These are phyloP conservation scores for Trichomonascaceae sp. DNA, from an alignment of 1,139 yeast genomes.

Conservation along the genomic window DNA sequence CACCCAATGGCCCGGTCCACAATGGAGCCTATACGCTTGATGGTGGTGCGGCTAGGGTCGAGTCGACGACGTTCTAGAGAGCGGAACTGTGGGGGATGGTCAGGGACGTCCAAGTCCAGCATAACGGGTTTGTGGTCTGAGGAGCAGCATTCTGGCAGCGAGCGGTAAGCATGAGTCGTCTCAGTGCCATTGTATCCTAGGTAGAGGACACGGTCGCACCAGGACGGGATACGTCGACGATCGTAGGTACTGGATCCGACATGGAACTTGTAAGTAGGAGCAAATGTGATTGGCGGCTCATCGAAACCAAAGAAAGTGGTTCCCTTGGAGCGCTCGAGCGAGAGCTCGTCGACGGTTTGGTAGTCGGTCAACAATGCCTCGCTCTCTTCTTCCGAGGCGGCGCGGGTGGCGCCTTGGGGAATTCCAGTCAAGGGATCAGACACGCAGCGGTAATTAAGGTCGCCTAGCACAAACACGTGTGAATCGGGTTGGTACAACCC, in stretches of 20 bases:
- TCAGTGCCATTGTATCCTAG: constrained; percentile 30
- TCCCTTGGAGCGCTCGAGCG: constrained; percentile 30
- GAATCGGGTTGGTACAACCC: constrained; percentile 41
- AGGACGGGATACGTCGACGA: constrained; percentile 56
- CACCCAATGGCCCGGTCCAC: constrained; percentile 16
- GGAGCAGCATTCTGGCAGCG: constrained; percentile 31
- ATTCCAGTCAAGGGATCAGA: constrained; percentile 4
- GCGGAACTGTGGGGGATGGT: constrained; percentile 7
- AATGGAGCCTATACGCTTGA: constrained; percentile 7
- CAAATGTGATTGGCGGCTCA: constrained; percentile 49
- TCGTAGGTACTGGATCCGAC: constrained; percentile 35
- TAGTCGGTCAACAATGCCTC: neutral
- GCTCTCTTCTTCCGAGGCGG: neutral
- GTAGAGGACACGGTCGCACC: constrained; percentile 78
- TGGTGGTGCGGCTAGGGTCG: constrained; percentile 2
- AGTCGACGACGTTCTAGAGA: constrained; percentile 1
- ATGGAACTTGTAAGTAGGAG: constrained; percentile 65
- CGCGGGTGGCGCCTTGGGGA: neutral
- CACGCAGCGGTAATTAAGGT: constrained; percentile 60
- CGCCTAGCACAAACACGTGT: constrained; percentile 70
- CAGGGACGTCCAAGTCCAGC: constrained; percentile 20
- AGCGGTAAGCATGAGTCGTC: constrained; percentile 27
- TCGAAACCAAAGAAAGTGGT: constrained; percentile 46
- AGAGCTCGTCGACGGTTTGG: constrained; percentile 44
- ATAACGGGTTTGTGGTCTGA: constrained; percentile 38